These are phyloP conservation scores for Phytophthora litchii DNA, from an alignment of 352 stramenopile genomes.

Conservation along the genomic window DNA sequence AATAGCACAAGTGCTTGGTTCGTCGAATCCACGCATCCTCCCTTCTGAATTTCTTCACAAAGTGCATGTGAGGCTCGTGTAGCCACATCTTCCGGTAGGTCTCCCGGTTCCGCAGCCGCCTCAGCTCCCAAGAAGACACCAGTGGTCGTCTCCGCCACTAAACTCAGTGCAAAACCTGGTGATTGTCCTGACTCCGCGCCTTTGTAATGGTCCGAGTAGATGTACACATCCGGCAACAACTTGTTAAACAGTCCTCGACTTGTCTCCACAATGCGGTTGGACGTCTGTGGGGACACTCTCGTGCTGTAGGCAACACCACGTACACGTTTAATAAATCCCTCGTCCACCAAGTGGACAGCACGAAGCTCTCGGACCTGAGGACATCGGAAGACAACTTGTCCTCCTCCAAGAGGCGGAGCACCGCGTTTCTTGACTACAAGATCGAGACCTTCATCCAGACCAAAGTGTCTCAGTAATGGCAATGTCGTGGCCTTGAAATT, in stretches of 20 bases:
- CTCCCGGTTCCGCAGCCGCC: constrained; percentile 79
- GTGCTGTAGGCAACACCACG: constrained; percentile 96
- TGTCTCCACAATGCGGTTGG: constrained; percentile 97
- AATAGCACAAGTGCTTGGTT: constrained; percentile 96
- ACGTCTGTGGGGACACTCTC: constrained; percentile 96
- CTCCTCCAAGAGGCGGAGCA: constrained; percentile 80
- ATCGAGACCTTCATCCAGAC: constrained; percentile 91
- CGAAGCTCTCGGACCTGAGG: constrained; percentile 94
- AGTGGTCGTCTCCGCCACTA: constrained; percentile 98
- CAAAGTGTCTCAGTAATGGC: constrained; percentile 96
- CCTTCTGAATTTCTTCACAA: constrained; percentile 96
- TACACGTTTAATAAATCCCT: constrained; percentile 98
- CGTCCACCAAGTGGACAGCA: constrained; percentile 95
- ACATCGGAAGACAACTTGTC: constrained; percentile 93
- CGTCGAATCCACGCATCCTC: constrained; percentile 94
- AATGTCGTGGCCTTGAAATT: constrained; percentile 94
- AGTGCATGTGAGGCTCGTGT: constrained; percentile 92
- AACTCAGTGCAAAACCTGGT: constrained; percentile 92
- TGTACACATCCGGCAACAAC: constrained; percentile 99
- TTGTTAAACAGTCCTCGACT: constrained; percentile 97
- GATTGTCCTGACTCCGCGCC: constrained; percentile 87
- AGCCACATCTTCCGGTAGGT: constrained; percentile 97
- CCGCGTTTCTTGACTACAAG: constrained; percentile 93
- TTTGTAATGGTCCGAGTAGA: constrained; percentile 99
- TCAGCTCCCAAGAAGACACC: constrained; percentile 95